Evolutionary conservation across 305 asterid species (phyloP).

Genomic region (Vinca major): DNA sequence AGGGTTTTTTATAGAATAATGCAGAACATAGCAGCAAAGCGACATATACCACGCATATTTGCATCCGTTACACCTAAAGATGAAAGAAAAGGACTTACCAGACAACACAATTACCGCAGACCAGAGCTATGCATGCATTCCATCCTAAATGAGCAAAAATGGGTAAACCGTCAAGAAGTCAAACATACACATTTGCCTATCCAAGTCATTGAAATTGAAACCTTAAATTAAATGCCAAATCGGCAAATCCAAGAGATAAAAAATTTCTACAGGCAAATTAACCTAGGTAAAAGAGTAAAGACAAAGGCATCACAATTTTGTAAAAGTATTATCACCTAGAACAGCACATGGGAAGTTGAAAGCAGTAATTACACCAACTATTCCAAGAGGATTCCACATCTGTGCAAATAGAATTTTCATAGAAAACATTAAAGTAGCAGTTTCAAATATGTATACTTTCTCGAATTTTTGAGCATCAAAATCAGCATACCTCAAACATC

Average conservation of each 20-base stretch:
- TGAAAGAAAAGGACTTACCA: too few relatives aligned
- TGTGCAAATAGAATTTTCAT: slow-evolving; percentile 27
- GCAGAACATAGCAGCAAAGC: neutral
- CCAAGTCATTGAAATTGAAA: neutral
- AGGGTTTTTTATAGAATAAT: neutral
- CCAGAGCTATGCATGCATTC: slow-evolving; percentile 98
- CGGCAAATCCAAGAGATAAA: too few relatives aligned
- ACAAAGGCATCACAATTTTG: too few relatives aligned
- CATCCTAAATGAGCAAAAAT: slow-evolving; percentile 51
- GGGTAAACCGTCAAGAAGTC: slow-evolving; percentile 7
- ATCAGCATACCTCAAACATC: slow-evolving; percentile 85
- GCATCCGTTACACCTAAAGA: neutral
- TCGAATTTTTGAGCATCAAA: slow-evolving; percentile 12
- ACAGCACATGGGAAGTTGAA: slow-evolving; percentile 98
- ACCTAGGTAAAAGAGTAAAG: too few relatives aligned
- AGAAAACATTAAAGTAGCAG: slow-evolving; percentile 16
- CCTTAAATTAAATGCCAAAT: neutral
- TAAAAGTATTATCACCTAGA: slow-evolving; percentile 92
- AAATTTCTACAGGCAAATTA: too few relatives aligned
- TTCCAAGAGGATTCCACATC: slow-evolving; percentile 98
- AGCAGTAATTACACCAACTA: slow-evolving; percentile 92
- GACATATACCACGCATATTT: neutral
- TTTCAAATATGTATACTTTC: neutral
- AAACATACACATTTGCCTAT: neutral
- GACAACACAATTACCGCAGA: slow-evolving; percentile 94